Evolutionary conservation across 2,329 filamentous ascomycete species (phyloP), one percentile per base, ranked within the genome.

Genomic region (Claviceps pusilla): DNA sequence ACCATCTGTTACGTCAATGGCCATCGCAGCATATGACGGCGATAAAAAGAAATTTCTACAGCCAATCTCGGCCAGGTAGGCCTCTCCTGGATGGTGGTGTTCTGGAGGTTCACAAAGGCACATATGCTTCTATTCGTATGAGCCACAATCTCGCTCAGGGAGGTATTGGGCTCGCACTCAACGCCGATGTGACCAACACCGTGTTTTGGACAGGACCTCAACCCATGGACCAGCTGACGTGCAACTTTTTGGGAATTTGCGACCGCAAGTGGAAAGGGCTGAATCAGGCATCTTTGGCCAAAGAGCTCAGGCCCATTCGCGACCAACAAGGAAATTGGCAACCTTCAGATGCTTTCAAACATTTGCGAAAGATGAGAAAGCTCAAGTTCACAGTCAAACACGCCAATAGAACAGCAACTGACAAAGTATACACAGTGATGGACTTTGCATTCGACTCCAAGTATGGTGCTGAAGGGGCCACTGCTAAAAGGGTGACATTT

Each of bases 181-280:
- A 96, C 61, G 82, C 95, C 11, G 91, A 98, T 63, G 86, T 95
- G 35, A 85, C 90, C 55, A 95, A 97, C 64, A 87, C 88, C 0
- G 87, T 86, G 12, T 98, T 98, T 71, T 97, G 87, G 85, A 76
- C 69, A 0, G 67, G 63, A 0, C 58, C 64, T 1, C 68, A 71
- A 48, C 64, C 63, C 1, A 52, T 79, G 4, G 68, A 71, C 19
- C 60, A 69, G 3, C 55, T 77, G 2, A 55, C 62, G 48, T 62
- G 67, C 65, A 64, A 68, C 53, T 68, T 66, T 24, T 60, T 68
- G 47, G 66, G 57, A 35, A 61, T 61, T 3, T 59, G 61, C 39
- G 68, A 71, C 31, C 48, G 48, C n/a, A 56, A 50, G 1, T 62
- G 60, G 24, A 71, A 62, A 57, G 55, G 57, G 6, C 14, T 65